Evolutionary conservation across 2,329 filamentous ascomycete genomes (phyloP).

Genomic region (Scolecobasidium constrictum): DNA sequence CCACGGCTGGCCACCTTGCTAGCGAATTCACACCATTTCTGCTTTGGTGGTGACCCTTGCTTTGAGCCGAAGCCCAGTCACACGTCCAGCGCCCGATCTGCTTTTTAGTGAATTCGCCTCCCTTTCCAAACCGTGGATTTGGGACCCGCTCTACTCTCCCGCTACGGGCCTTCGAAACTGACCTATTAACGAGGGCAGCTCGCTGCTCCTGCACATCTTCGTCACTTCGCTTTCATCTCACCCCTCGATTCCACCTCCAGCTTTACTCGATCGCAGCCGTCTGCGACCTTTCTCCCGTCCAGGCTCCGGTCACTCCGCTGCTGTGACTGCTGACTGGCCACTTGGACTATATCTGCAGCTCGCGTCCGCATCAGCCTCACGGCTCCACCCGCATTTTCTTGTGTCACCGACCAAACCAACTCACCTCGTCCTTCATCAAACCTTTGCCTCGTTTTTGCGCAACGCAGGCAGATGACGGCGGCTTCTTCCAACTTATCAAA

Average conservation of each 20-base stretch:
- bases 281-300: background rate
- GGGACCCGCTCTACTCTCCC: background rate
- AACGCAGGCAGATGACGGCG: constrained; percentile 5
- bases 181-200: background rate
- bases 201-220: background rate
- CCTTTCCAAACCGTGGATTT: background rate
- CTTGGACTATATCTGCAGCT: background rate
- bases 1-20: background rate
- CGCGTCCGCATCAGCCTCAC: constrained; percentile 7
- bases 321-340: background rate
- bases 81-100: background rate
- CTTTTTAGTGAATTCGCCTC: background rate
- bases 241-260: background rate
- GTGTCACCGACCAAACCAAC: constrained; percentile 12
- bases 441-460: background rate
- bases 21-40: constrained; percentile 1
- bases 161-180: background rate
- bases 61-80: background rate
- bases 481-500: constrained; percentile 2
- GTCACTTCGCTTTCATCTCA: background rate
- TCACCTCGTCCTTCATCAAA: background rate
- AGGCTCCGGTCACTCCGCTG: background rate
- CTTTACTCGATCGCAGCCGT: background rate
- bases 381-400: constrained; percentile 10
- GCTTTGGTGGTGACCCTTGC: background rate